A percentile compares a stretch with the other conserved stretches of the same genome.
Evolutionary conservation across 108 stramenopile genomes (phyloP).

Genomic region (Cyclotella sp.): DNA sequence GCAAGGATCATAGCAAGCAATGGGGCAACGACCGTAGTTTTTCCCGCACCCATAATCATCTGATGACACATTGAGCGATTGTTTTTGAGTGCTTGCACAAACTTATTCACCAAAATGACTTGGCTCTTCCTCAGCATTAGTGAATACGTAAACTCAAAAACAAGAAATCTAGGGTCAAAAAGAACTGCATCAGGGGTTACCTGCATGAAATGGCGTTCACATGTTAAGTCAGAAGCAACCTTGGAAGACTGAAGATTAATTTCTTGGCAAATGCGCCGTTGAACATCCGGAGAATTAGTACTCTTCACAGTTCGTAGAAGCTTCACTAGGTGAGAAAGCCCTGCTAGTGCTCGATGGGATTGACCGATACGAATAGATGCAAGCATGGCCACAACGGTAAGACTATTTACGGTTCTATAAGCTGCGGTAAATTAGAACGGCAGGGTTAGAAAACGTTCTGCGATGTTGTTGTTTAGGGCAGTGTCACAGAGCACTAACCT

Average conservation of each 20-base stretch:
- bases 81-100: constrained; percentile 75
- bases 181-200: constrained; percentile 74
- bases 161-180: constrained; percentile 96
- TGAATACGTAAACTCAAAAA: constrained; percentile 97
- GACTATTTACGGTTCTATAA: constrained; percentile 88
- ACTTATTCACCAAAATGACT: constrained; percentile 95
- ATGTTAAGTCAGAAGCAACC: constrained; percentile 81
- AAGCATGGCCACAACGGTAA: constrained; percentile 91
- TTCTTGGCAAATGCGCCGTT: constrained; percentile 74
- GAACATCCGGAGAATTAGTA: constrained; percentile 56
- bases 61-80: constrained; percentile 95
- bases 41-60: constrained; percentile 99
- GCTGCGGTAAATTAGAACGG: constrained; percentile 16
- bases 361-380: constrained; percentile 91
- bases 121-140: constrained; percentile 96
- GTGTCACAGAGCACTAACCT: background rate
- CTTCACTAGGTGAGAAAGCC: constrained; percentile 64
- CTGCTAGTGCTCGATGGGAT: constrained; percentile 83
- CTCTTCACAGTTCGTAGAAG: constrained; percentile 71
- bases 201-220: constrained; percentile 90
- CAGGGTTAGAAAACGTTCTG: background rate
- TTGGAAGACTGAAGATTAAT: constrained; percentile 83
- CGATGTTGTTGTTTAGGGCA: background rate
- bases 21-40: constrained; percentile 99
- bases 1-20: constrained; percentile 97